Evolutionary conservation across 2,329 filamentous ascomycete species (phyloP).

Genomic region (Lizonia empirigonia): DNA sequence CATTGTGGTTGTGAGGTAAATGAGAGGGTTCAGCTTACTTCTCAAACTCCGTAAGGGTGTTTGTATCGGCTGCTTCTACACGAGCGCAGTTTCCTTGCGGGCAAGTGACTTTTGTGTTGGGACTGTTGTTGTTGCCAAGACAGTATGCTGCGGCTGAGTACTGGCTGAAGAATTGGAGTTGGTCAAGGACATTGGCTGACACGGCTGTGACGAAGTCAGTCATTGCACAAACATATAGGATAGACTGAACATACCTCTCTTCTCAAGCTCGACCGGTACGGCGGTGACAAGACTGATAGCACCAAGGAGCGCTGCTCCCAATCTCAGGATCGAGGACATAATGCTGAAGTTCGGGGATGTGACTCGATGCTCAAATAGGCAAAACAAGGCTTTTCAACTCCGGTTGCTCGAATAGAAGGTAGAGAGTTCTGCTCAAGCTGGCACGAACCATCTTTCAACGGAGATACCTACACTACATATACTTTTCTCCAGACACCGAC

Average conservation of each 20-base stretch:
- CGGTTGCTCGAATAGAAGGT: background rate
- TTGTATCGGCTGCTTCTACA: slow-evolving; percentile 55
- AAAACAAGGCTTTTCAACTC: slow-evolving; percentile 1
- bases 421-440: background rate
- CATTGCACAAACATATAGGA: background rate
- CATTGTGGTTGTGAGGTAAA: background rate
- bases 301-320: slow-evolving; percentile 28
- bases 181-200: slow-evolving; percentile 47
- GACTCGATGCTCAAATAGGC: slow-evolving; percentile 2
- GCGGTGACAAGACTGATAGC: slow-evolving; percentile 31
- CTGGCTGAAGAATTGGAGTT: slow-evolving; percentile 56
- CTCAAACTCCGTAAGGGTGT: slow-evolving; percentile 56
- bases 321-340: slow-evolving; percentile 25
- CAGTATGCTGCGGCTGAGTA: slow-evolving; percentile 62
- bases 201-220: slow-evolving; percentile 38
- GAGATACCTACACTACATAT: slow-evolving; percentile 9
- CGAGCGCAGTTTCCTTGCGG: slow-evolving; percentile 54
- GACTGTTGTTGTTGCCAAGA: slow-evolving; percentile 53
- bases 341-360: background rate
- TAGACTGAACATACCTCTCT: slow-evolving; percentile 32
- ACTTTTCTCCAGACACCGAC: slow-evolving; percentile 2
- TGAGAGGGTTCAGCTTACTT: slow-evolving; percentile 46
- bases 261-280: slow-evolving; percentile 33
- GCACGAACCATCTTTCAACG: slow-evolving; percentile 4
- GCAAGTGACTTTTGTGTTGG: slow-evolving; percentile 54